Base-by-base conservation (phyloP, 2,329 filamentous ascomycete species). In the Paraconiothyrium brasiliense region DNA sequence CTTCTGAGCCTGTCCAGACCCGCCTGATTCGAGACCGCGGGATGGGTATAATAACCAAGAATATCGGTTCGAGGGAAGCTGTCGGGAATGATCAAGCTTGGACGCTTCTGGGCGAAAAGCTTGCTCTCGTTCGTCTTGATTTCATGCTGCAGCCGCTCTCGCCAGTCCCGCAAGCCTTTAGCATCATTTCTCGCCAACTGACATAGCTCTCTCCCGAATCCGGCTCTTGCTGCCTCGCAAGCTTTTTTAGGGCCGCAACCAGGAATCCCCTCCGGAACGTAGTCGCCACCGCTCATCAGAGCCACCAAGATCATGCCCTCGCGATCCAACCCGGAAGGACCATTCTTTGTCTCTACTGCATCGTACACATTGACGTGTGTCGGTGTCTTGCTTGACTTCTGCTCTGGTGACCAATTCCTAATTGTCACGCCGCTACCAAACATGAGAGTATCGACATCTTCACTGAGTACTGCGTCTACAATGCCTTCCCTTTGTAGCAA, bases 381-480 rank as follows among this genome's bases (percentile, higher is more conserved):
- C 0, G 93, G 92, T 0, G 81, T 82, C 63, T 90, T 91, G 69
- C 84, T 86, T n/a, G 83, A 85, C 48, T 83, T 85, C 13, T 84
- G 85, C 73, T 96, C 92, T 3, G 91, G 86, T 0, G 92, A 92
- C 89, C 92, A 97, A 71, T 93, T 94, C 54, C 93, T 86, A 46
- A 97, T 80, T 0, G 91, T 94, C 41, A 88, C 80, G 0, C 87
- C 89, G 65, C 93, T 95, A 1, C 95, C 95, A 80, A 98, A 98
- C 94, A 98, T 98, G 71, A 98, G 87, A 1, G 94, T 95, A 76
- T 99, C 95, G 47, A 97, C 93, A 82, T 99, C 95, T 76, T 99
- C 94, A 76, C 92, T 97, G 70, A 99, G 84, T 1, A 98, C 95
- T 0, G 92, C 94, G 77, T 99, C 95, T 0, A 78, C 76, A 16